Conservation (phyloP, 2,329 filamentous ascomycete species). For the Aspergillus pseudotamarii region DNA sequence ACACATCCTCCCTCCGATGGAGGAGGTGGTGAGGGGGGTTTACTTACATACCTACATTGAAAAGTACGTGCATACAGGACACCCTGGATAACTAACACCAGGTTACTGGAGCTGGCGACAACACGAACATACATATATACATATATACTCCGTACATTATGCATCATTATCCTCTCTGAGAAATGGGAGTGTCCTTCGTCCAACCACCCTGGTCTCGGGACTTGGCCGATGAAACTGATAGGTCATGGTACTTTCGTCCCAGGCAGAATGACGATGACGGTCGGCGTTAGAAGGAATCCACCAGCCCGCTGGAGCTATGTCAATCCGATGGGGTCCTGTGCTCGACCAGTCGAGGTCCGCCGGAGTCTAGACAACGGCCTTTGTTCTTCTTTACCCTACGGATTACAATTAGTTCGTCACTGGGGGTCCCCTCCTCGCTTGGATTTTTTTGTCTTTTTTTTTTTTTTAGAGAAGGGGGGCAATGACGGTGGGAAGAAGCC, state of each 20-base stretch:
- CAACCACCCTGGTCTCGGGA: slow-evolving; percentile 4
- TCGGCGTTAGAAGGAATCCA: slow-evolving; percentile 12
- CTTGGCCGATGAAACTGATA: slow-evolving; percentile 20
- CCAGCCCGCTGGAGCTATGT: slow-evolving; percentile 16
- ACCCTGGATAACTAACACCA: neutral
- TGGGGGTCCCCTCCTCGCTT: neutral
- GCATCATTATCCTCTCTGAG: slow-evolving; percentile 1
- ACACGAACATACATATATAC: neutral
- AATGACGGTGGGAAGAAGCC: slow-evolving; percentile 10
- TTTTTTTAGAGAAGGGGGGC: neutral
- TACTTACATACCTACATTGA: neutral
- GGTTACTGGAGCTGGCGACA: slow-evolving; percentile 2
- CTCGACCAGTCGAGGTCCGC: slow-evolving; percentile 26
- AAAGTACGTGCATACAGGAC: neutral
- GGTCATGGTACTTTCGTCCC: slow-evolving; percentile 19
- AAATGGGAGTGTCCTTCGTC: neutral
- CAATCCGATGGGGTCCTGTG: slow-evolving; percentile 17
- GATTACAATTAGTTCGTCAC: neutral
- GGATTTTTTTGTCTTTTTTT: too few relatives aligned
- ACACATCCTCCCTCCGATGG: neutral
- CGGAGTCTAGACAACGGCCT: slow-evolving; percentile 23
- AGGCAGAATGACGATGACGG: slow-evolving; percentile 11
- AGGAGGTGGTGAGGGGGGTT: too few relatives aligned
- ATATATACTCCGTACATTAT: slow-evolving; percentile 1
- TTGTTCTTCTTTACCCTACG: neutral